Percentiles rank a stretch among this genome's conserved stretches.
Evolutionary conservation across 208 protist genomes (phyloP).

Genomic region (Angomonas ambiguus): DNA sequence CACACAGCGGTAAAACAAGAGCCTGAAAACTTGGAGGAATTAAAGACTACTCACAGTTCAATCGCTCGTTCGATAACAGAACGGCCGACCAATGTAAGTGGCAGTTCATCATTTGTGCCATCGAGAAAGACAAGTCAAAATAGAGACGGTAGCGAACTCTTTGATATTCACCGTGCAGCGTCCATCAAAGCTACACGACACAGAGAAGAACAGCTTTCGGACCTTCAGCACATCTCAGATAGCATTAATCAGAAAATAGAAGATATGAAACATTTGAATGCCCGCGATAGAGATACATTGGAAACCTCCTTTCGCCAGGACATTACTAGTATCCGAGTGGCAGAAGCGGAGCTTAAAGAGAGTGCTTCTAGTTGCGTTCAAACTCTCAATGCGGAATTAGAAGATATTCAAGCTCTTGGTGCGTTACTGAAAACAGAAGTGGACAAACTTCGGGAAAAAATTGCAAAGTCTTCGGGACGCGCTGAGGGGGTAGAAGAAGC

Average conservation of each 20-base stretch:
- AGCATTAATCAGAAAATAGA: slow-evolving; percentile 45
- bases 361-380: slow-evolving; percentile 68
- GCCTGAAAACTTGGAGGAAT: background rate
- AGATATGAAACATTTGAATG: slow-evolving; percentile 48
- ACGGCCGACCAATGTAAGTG: slow-evolving; percentile 12
- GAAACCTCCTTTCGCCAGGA: slow-evolving; percentile 59
- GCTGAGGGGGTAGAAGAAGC: slow-evolving; percentile 61
- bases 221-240: slow-evolving; percentile 51
- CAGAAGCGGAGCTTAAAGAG: slow-evolving; percentile 65
- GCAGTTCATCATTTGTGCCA: background rate
- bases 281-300: slow-evolving; percentile 62
- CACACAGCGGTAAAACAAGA: background rate
- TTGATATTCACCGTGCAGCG: slow-evolving; percentile 53
- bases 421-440: slow-evolving; percentile 57
- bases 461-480: slow-evolving; percentile 41
- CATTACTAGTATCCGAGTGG: slow-evolving; percentile 52
- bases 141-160: slow-evolving; percentile 15
- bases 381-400: slow-evolving; percentile 68
- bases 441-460: slow-evolving; percentile 52
- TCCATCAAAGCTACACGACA: slow-evolving; percentile 50
- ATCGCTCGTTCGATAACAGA: slow-evolving; percentile 4
- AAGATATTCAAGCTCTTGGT: slow-evolving; percentile 73
- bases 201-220: slow-evolving; percentile 38
- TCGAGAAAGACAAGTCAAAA: slow-evolving; percentile 9
- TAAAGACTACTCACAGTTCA: background rate